Evolutionary conservation across 148 eudicot species (phyloP), one percentile per base, ranked within the genome.

Genomic region (Spergularia marina): DNA sequence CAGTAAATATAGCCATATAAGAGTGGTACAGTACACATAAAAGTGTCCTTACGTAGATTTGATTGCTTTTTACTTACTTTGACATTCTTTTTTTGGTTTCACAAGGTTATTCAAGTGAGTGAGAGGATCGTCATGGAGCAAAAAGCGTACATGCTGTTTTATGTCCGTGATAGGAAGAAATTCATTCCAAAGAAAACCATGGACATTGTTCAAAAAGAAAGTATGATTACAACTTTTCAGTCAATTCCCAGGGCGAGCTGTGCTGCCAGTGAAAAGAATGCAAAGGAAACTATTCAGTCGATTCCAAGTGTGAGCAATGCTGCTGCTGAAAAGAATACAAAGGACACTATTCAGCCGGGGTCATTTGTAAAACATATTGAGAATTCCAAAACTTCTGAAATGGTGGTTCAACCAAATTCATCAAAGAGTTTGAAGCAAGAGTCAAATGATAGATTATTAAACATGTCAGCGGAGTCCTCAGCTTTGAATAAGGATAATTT

Each of bases 121-220:
- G 96, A 92, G 81, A 89, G 76, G 74, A 76, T 60, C 53, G 97
- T 95, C 71, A 81, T 95, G 84, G 91, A 87, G 74, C 94, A 95
- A 84, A 95, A 90, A 82, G 99, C 99, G n/a, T 95, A 95, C 76
- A 92, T 95, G 94, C 65, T 95, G 67, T 92, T 95, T 71, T 95
- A 92, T 82, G 89, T 90, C 39, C 86, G 90, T 34, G 94, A 95
- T 82, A 82, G 78, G 73, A 87, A 74, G 78, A 84, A 79, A 40
- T 51, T 66, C 69, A 61, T 58, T 71, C 49, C 86, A 9, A 89
- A 84, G 85, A 89, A 89, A 84, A 74, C 86, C 34, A 79, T 78
- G 59, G 86, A 79, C 72, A 82, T 80, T 63, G 81, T 78, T 72
- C 86, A 84, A 62, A 87, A 85, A 76, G 88, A 84, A 70, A 85